Conservation (phyloP, 257 asterid species). For the Scutellaria barbata region DNA sequence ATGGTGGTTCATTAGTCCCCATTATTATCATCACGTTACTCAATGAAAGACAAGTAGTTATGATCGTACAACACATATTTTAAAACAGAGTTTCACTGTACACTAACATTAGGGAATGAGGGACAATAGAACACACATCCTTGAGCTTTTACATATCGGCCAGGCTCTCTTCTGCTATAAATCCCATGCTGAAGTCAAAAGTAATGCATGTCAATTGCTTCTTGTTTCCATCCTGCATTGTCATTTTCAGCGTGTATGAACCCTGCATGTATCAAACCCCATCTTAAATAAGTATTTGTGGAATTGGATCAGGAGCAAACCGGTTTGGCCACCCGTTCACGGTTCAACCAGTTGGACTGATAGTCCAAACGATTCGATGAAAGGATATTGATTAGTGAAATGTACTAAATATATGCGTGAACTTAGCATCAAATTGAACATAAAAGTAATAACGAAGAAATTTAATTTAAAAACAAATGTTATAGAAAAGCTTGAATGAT, state of each 20-base stretch:
- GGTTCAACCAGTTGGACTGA: not conserved
- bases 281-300: not conserved
- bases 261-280: constrained; percentile 58
- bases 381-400: too few relatives aligned
- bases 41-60: constrained; percentile 16
- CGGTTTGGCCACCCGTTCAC: too few relatives aligned
- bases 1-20: constrained; percentile 1
- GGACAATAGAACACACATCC: constrained; percentile 9
- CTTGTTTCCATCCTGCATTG: constrained; percentile 54
- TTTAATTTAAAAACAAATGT: too few relatives aligned
- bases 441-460: too few relatives aligned
- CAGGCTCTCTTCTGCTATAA: constrained; percentile 48
- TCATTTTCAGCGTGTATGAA: constrained; percentile 61
- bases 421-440: too few relatives aligned
- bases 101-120: constrained; percentile 23
- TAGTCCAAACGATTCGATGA: too few relatives aligned
- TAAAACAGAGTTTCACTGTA: constrained; percentile 23
- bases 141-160: constrained; percentile 47
- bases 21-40: not conserved
- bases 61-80: not conserved
- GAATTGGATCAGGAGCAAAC: too few relatives aligned
- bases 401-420: too few relatives aligned
- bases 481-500: too few relatives aligned
- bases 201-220: constrained; percentile 68
- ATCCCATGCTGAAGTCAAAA: constrained; percentile 68